phyloP scores from a whole-genome alignment of 352 stramenopile species.

The Stramenopiles sp. region DNA sequence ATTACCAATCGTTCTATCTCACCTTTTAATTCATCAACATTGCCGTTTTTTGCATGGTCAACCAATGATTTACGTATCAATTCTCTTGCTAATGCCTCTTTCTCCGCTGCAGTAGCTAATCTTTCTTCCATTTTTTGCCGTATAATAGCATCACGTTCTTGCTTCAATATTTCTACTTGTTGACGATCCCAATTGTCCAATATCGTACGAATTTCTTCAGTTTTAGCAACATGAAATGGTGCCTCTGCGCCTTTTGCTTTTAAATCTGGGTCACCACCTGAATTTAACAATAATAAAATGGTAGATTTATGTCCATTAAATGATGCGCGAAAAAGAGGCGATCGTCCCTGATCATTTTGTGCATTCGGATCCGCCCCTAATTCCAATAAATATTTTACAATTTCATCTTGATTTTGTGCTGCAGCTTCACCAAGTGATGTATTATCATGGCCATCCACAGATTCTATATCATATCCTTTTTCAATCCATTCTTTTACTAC shows the following conservation, averaged over 20 bases:
- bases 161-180: slow-evolving; percentile 40
- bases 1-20: slow-evolving; percentile 43
- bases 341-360: slow-evolving; percentile 51
- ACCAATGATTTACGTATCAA: slow-evolving; percentile 53
- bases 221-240: slow-evolving; percentile 61
- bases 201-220: slow-evolving; percentile 30
- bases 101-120: slow-evolving; percentile 54
- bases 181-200: slow-evolving; percentile 42
- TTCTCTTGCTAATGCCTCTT: slow-evolving; percentile 49
- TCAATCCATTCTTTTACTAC: slow-evolving; percentile 39
- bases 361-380: slow-evolving; percentile 56
- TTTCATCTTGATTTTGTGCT: slow-evolving; percentile 44
- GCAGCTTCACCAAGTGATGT: slow-evolving; percentile 57
- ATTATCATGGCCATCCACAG: slow-evolving; percentile 50
- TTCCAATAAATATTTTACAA: slow-evolving; percentile 43
- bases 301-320: slow-evolving; percentile 58
- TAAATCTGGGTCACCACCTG: slow-evolving; percentile 43
- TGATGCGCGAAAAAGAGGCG: slow-evolving; percentile 46
- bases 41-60: slow-evolving; percentile 26
- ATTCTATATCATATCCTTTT: slow-evolving; percentile 63
- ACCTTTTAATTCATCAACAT: slow-evolving; percentile 31
- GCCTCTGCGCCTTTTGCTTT: slow-evolving; percentile 26
- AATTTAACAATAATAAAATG: slow-evolving; percentile 37
- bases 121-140: slow-evolving; percentile 50
- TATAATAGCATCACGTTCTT: slow-evolving; percentile 33